These are phyloP conservation scores for Pichiaceae sp. DNA, from an alignment of 1,139 yeast species.

Conservation along the genomic window DNA sequence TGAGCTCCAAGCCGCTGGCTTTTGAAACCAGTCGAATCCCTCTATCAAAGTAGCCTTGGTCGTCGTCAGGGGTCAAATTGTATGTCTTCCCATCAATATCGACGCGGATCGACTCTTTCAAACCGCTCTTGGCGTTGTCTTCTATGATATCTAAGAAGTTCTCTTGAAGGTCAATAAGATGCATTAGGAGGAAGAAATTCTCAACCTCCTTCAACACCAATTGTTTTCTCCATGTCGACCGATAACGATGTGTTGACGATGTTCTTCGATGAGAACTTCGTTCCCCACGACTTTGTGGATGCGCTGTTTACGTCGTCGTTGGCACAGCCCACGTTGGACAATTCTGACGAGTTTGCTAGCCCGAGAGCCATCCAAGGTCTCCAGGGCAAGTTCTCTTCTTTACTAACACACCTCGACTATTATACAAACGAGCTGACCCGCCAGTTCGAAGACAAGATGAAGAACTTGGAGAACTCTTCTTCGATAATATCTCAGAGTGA, in stretches of 20 bases:
- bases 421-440: conserved; percentile 48
- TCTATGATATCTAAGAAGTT: background rate
- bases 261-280: conserved; percentile 40
- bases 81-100: background rate
- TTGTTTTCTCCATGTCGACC: background rate
- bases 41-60: background rate
- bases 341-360: conserved; percentile 19
- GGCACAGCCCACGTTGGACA: conserved; percentile 8
- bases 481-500: conserved; percentile 28
- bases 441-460: conserved; percentile 41
- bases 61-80: background rate
- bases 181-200: background rate
- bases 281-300: conserved; percentile 41
- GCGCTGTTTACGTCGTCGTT: conserved; percentile 28
- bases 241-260: conserved; percentile 28
- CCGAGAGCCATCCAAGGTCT: conserved; percentile 23
- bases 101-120: background rate
- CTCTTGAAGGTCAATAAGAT: background rate
- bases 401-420: conserved; percentile 53
- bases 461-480: conserved; percentile 33
- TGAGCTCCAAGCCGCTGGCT: background rate
- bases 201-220: too few species aligned
- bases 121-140: background rate
- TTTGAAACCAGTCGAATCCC: background rate
- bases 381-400: conserved; percentile 29